Evolutionary conservation across 768 basidiomycete genomes (phyloP).

Genomic region (Holtermanniella nyarrowii): DNA sequence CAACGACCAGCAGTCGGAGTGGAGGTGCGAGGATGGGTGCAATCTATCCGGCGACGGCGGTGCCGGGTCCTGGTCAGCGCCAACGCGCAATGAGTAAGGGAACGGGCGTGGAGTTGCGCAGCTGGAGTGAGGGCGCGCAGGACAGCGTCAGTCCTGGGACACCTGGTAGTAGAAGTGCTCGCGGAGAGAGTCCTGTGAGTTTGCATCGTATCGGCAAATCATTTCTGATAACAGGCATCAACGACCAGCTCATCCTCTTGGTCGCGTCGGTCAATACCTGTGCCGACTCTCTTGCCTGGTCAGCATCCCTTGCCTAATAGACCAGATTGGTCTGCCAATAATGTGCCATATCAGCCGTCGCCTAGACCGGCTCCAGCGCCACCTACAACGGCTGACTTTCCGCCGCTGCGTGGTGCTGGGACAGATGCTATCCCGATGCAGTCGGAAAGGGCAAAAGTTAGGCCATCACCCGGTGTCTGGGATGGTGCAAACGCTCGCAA

Average conservation of each 20-base stretch:
- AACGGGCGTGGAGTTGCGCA: conserved; percentile 17
- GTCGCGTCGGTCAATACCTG: conserved; percentile 21
- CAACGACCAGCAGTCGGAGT: conserved; percentile 27
- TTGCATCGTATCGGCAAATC: neutral
- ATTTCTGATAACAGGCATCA: conserved; percentile 17
- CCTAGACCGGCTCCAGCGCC: conserved; percentile 9
- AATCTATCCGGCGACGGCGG: conserved; percentile 21
- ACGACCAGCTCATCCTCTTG: conserved; percentile 25
- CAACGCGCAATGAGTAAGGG: conserved; percentile 25
- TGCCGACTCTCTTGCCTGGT: conserved; percentile 12
- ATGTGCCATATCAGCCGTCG: conserved; percentile 30
- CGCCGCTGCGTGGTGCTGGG: conserved; percentile 17
- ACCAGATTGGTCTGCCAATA: conserved; percentile 33
- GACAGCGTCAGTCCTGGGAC: neutral
- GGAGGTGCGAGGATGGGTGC: conserved; percentile 26
- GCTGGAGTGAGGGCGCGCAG: conserved; percentile 11
- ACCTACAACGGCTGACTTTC: conserved; percentile 19
- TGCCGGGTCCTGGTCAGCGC: conserved; percentile 10
- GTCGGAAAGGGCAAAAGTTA: conserved; percentile 17
- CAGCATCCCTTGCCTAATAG: conserved; percentile 29
- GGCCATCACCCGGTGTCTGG: conserved; percentile 16
- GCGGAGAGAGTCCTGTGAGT: conserved; percentile 34
- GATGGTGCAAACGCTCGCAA: conserved; percentile 13
- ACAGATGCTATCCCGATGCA: conserved; percentile 27
- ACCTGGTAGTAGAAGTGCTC: conserved; percentile 1